These are phyloP conservation scores for Eragrostis nindensis DNA, from an alignment of 176 grass and related monocot species.

Conservation along the genomic window DNA sequence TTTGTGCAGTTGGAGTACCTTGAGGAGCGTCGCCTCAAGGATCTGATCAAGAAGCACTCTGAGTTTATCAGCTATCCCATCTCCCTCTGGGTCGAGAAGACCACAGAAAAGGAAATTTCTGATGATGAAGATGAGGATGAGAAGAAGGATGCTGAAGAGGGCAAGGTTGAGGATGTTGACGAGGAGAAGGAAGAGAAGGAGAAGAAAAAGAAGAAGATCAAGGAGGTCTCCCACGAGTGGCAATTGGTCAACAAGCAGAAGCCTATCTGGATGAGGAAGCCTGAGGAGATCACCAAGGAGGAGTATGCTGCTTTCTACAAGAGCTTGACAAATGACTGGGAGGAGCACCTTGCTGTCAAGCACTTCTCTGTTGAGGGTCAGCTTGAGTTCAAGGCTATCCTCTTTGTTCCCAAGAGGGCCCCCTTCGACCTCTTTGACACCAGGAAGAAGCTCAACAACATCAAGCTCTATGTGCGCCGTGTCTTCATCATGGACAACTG, in stretches of 20 bases:
- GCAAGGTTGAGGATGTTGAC: slow-evolving; percentile 91
- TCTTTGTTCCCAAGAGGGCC: slow-evolving; percentile 93
- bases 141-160: slow-evolving; percentile 93
- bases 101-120: slow-evolving; percentile 95
- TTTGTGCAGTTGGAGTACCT: slow-evolving; percentile 81
- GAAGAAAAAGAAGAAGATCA: slow-evolving; percentile 99
- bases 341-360: slow-evolving; percentile 92
- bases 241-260: slow-evolving; percentile 94
- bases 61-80: slow-evolving; percentile 99
- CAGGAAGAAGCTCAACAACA: slow-evolving; percentile 94
- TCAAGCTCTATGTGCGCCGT: slow-evolving; percentile 89
- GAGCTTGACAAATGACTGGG: slow-evolving; percentile 96
- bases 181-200: slow-evolving; percentile 92
- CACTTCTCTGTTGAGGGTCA: slow-evolving; percentile 99
- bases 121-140: slow-evolving; percentile 98
- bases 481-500: slow-evolving; percentile 99
- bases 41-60: slow-evolving; percentile 95
- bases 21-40: slow-evolving; percentile 93
- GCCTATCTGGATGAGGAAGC: slow-evolving; percentile 99
- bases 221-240: slow-evolving; percentile 99
- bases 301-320: slow-evolving; percentile 99
- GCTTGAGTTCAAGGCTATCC: slow-evolving; percentile 96
- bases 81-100: slow-evolving; percentile 94
- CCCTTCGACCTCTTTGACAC: slow-evolving; percentile 98
- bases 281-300: slow-evolving; percentile 96